Evolutionary conservation across 345 rosid genomes (phyloP).

Genomic region (Salix purpurea): DNA sequence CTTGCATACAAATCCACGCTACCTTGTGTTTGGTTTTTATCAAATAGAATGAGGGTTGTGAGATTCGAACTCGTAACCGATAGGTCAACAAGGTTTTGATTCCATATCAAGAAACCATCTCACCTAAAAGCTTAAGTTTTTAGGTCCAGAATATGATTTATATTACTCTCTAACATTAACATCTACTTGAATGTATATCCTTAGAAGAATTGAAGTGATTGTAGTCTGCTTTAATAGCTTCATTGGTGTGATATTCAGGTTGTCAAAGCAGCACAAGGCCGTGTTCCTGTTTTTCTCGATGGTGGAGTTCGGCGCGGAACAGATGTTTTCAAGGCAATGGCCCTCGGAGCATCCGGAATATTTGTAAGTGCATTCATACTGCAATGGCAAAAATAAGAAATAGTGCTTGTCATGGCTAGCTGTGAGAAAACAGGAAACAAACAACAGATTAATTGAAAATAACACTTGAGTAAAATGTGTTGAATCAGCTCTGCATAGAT

Average conservation of each 20-base stretch:
- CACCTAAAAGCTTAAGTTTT: too few species aligned
- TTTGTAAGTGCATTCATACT: slow-evolving; percentile 52
- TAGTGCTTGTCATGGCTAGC: not conserved
- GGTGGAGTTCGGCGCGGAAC: slow-evolving; percentile 99
- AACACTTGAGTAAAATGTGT: too few species aligned
- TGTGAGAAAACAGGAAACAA: not conserved
- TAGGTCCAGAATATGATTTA: too few species aligned
- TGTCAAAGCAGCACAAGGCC: slow-evolving; percentile 81
- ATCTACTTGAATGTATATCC: not conserved
- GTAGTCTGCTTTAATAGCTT: not conserved
- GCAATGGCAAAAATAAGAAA: not conserved
- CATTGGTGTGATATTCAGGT: slow-evolving; percentile 39
- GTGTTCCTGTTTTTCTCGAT: slow-evolving; percentile 84
- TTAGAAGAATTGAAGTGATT: too few species aligned
- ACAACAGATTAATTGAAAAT: not conserved
- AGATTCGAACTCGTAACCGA: too few species aligned
- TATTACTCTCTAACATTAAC: too few species aligned
- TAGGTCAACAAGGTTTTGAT: too few species aligned
- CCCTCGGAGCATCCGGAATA: slow-evolving; percentile 91
- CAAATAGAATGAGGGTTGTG: too few species aligned
- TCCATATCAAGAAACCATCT: too few species aligned
- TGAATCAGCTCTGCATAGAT: too few species aligned
- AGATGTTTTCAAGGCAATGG: slow-evolving; percentile 95
- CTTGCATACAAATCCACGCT: too few species aligned
- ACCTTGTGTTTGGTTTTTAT: too few species aligned